A percentile compares a stretch with the other conserved stretches of the same genome.
Conservation (phyloP, 176 grass and related monocot genomes). For the Urochloa ruziziensis region DNA sequence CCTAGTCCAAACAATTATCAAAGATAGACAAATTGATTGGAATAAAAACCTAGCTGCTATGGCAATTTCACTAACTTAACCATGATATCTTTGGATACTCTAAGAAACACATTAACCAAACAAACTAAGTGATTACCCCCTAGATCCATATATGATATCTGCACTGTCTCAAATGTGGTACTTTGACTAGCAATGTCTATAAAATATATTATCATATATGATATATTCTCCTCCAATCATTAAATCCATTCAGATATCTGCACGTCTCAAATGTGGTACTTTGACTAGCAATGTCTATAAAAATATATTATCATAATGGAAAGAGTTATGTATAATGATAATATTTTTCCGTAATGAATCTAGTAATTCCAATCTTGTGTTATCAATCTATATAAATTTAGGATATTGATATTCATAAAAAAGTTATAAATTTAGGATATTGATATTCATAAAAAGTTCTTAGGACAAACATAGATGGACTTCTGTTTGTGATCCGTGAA, state of each 20-base stretch:
- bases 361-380: neutral
- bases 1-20: no score
- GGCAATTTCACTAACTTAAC: neutral
- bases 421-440: no score
- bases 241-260: neutral
- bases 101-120: no score
- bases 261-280: neutral
- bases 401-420: no score
- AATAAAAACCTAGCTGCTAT: neutral
- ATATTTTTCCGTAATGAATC: neutral
- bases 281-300: neutral
- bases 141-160: neutral
- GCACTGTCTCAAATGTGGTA: no score
- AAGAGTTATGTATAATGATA: neutral
- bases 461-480: neutral
- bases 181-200: neutral
- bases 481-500: neutral
- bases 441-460: neutral
- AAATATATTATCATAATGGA: no score
- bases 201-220: no score
- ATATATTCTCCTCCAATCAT: no score
- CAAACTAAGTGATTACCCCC: neutral
- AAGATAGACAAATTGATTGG: neutral
- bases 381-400: neutral
- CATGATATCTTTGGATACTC: no score